Percentiles rank a stretch among this genome's conserved stretches.
phyloP scores from a whole-genome alignment of 306 rosid species.

The Vachellia pachyceras region DNA sequence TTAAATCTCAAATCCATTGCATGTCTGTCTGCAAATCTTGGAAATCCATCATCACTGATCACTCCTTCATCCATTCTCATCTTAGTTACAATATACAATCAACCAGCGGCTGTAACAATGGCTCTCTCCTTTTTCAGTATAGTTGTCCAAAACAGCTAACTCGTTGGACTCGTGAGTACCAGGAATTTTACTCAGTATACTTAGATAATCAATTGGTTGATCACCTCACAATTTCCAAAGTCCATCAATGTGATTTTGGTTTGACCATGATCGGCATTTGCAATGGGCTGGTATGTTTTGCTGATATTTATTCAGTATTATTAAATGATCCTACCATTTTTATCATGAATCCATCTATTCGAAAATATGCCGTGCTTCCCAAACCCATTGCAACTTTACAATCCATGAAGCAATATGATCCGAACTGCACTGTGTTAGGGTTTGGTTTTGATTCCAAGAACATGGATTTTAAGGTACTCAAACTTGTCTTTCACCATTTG shows the following conservation, averaged over 20 bases:
- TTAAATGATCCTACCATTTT: neutral
- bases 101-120: no score
- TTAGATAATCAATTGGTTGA: neutral
- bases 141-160: neutral
- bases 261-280: neutral
- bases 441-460: no score
- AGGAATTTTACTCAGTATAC: neutral
- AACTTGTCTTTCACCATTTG: neutral
- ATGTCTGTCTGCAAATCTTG: no score
- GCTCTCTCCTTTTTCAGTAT: no score
- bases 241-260: neutral
- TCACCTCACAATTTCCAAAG: neutral
- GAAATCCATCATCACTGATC: no score
- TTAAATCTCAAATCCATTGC: no score
- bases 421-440: no score
- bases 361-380: neutral
- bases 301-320: neutral
- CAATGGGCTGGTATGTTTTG: slow-evolving; percentile 16
- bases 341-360: neutral
- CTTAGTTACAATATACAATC: neutral
- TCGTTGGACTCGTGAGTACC: neutral
- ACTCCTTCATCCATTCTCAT: no score
- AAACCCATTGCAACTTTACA: neutral
- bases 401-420: neutral
- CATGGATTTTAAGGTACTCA: no score